A percentile compares a stretch with the other conserved stretches of the same genome.
These are phyloP conservation scores for Emergomyces pasteurianus DNA, from an alignment of 2,329 filamentous ascomycete species.

Conservation along the genomic window DNA sequence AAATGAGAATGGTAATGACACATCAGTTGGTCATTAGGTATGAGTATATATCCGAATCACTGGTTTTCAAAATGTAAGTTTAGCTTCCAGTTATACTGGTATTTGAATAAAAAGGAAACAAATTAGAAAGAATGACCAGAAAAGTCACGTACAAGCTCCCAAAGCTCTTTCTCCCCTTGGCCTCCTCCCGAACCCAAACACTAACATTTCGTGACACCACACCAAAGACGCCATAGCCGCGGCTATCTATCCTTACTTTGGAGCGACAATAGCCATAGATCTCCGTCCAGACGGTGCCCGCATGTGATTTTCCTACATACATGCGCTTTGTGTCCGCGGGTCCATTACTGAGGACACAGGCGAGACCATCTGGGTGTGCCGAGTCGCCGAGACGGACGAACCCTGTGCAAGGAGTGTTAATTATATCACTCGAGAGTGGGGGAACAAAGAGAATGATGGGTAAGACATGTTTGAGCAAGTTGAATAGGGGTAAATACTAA, in stretches of 20 bases:
- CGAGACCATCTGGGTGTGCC: conserved; percentile 40
- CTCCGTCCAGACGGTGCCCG: conserved; percentile 53
- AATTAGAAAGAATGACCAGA: neutral
- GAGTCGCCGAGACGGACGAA: conserved; percentile 41
- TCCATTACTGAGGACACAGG: conserved; percentile 46
- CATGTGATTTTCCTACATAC: conserved; percentile 48
- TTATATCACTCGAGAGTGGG: neutral
- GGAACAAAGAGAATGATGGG: neutral
- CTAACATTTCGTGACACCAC: conserved; percentile 44
- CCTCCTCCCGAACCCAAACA: conserved; percentile 49
- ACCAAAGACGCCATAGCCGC: conserved; percentile 48
- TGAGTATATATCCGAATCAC: neutral
- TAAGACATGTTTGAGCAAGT: neutral
- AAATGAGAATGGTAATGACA: neutral
- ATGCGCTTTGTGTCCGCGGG: conserved; percentile 43
- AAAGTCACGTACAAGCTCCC: neutral
- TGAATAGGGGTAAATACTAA: conserved; percentile 3
- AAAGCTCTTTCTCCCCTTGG: conserved; percentile 40
- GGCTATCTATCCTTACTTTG: conserved; percentile 45
- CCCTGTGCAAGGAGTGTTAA: conserved; percentile 2
- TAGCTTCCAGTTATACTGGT: neutral
- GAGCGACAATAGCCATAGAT: conserved; percentile 44
- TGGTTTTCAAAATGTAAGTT: neutral
- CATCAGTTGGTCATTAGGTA: neutral
- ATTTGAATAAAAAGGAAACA: neutral